Percentiles rank a stretch among this genome's conserved stretches.
Evolutionary conservation across 2,329 filamentous ascomycete species (phyloP).

Genomic region (Clarireedia homoeocarpa): DNA sequence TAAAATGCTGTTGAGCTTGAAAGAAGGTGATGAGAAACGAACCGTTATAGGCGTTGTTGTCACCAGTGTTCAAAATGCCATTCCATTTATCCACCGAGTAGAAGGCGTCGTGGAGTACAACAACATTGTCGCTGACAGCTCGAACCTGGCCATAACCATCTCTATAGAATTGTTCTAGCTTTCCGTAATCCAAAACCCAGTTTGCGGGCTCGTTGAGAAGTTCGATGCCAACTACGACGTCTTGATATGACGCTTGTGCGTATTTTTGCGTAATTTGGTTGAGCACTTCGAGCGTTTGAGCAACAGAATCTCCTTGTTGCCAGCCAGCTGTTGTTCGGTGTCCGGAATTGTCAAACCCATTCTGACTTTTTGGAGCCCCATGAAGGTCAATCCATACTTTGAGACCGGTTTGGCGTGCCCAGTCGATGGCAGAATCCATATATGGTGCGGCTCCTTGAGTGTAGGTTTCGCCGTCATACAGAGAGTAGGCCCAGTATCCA

Average conservation of each 20-base stretch:
- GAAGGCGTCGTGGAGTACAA: slow-evolving; percentile 55
- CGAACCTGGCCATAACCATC: slow-evolving; percentile 42
- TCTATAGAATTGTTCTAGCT: slow-evolving; percentile 35
- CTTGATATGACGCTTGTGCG: slow-evolving; percentile 41
- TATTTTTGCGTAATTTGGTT: slow-evolving; percentile 50
- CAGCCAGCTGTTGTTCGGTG: slow-evolving; percentile 38
- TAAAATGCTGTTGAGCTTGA: slow-evolving; percentile 33
- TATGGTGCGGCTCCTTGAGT: slow-evolving; percentile 43
- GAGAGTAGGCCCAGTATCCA: slow-evolving; percentile 52
- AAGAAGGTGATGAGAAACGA: slow-evolving; percentile 37
- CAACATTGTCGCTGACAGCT: slow-evolving; percentile 37
- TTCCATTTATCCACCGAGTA: slow-evolving; percentile 49
- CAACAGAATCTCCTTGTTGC: slow-evolving; percentile 39
- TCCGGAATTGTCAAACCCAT: slow-evolving; percentile 56
- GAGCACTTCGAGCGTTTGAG: slow-evolving; percentile 48
- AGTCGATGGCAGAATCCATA: slow-evolving; percentile 48
- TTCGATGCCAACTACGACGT: slow-evolving; percentile 51
- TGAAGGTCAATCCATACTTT: slow-evolving; percentile 54
- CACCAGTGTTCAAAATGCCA: slow-evolving; percentile 44
- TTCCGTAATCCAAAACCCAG: slow-evolving; percentile 29
- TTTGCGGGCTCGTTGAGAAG: slow-evolving; percentile 46
- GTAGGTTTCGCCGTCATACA: slow-evolving; percentile 41
- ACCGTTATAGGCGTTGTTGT: slow-evolving; percentile 35
- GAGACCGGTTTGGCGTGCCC: slow-evolving; percentile 43
- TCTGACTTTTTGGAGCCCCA: slow-evolving; percentile 48